A percentile compares a stretch with the other conserved stretches of the same genome.
phyloP scores from a whole-genome alignment of 176 grass and related monocot genomes.

The Bonia amplexicaulis region DNA sequence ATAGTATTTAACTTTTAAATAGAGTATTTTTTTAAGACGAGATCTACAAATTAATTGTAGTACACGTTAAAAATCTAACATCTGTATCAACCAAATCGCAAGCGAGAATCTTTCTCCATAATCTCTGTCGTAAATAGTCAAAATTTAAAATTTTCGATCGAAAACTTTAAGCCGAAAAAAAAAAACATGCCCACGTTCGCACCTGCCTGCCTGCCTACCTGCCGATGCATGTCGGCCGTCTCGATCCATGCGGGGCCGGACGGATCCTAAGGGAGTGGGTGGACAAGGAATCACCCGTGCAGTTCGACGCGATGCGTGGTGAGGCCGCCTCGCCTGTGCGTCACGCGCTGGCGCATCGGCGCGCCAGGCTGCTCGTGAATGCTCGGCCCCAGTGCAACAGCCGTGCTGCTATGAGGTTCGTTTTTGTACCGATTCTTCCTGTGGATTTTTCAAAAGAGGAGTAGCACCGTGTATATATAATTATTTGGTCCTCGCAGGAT shows the following conservation, averaged over 20 bases:
- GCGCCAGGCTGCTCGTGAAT: background rate
- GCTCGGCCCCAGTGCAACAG: background rate
- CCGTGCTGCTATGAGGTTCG: background rate
- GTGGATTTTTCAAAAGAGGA: background rate
- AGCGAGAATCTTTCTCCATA: no score
- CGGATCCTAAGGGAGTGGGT: slow-evolving; percentile 4
- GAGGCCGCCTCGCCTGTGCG: background rate
- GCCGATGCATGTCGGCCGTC: background rate
- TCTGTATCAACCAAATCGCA: no score
- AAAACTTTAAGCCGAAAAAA: no score
- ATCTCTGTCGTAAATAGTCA: no score
- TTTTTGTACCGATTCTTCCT: background rate
- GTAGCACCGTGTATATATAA: background rate
- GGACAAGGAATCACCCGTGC: background rate
- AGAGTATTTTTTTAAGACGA: no score
- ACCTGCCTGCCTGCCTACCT: background rate
- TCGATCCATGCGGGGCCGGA: slow-evolving; percentile 10
- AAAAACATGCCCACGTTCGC: no score
- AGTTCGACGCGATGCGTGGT: background rate
- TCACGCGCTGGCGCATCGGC: background rate
- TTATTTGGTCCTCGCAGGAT: background rate
- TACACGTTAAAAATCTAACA: no score
- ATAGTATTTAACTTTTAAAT: no score
- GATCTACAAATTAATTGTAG: no score
- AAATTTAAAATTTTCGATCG: no score